Percentiles rank a stretch among this genome's conserved stretches.
These are phyloP conservation scores for Allomyces macrogynus DNA, from an alignment of 192 early-diverging fungal genomes.

Conservation along the genomic window DNA sequence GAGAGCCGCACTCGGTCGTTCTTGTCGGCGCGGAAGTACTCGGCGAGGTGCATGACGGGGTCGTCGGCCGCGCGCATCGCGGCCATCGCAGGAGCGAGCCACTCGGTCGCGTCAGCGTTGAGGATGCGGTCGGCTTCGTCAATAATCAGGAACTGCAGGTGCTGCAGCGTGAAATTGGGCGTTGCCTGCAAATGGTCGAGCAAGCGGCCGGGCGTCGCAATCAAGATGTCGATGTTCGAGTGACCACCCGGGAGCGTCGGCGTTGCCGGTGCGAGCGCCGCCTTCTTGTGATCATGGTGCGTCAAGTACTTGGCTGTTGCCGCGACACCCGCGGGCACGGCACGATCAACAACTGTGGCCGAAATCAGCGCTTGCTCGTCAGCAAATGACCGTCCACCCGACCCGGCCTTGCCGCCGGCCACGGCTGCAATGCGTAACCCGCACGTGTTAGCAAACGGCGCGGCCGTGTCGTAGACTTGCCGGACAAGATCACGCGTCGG, in stretches of 20 bases:
- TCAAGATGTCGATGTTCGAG: constrained; percentile 65
- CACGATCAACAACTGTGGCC: no score
- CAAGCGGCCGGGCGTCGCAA: constrained; percentile 87
- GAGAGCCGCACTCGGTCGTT: not conserved
- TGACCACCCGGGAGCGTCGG: constrained; percentile 26
- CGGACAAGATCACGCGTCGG: constrained; percentile 80
- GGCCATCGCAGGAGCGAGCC: constrained; percentile 55
- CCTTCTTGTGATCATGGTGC: not conserved
- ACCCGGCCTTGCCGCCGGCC: not conserved
- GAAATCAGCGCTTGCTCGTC: constrained; percentile 32
- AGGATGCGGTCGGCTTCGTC: constrained; percentile 93
- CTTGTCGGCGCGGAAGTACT: not conserved
- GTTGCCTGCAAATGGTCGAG: constrained; percentile 76
- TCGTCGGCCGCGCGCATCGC: constrained; percentile 20
- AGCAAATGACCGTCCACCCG: constrained; percentile 32
- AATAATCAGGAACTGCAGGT: constrained; percentile 73
- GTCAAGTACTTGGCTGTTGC: not conserved
- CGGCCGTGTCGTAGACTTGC: constrained; percentile 76
- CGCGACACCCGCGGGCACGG: not conserved
- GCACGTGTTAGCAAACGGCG: constrained; percentile 48
- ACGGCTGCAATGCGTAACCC: constrained; percentile 45
- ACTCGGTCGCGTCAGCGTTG: constrained; percentile 79
- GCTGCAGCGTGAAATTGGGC: constrained; percentile 69
- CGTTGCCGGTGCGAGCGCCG: not conserved
- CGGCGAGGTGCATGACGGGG: not conserved